Percentiles rank a stretch among this genome's conserved stretches.
Evolutionary conservation across 352 stramenopile species (phyloP).

Genomic region (Phytophthora sojae): DNA sequence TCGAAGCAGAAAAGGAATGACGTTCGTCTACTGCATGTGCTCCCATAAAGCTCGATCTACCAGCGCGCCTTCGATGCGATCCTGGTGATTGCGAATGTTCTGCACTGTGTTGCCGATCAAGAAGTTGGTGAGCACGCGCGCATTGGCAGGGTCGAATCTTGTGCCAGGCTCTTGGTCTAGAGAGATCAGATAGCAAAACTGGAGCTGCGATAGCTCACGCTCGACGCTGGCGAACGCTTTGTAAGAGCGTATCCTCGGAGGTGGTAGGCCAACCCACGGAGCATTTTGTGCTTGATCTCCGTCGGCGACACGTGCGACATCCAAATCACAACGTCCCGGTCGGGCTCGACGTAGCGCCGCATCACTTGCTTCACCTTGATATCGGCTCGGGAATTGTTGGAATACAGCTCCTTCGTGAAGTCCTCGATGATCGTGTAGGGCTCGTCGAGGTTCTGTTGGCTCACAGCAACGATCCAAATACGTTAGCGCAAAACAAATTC

Average conservation of each 20-base stretch:
- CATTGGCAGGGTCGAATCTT: slow-evolving; percentile 30
- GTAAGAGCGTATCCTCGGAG: slow-evolving; percentile 67
- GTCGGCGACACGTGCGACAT: slow-evolving; percentile 58
- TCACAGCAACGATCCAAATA: background rate
- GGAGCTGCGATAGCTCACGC: slow-evolving; percentile 50
- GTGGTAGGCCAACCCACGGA: slow-evolving; percentile 43
- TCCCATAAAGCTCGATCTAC: slow-evolving; percentile 29
- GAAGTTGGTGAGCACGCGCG: slow-evolving; percentile 53
- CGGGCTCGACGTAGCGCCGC: slow-evolving; percentile 61
- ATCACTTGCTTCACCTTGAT: slow-evolving; percentile 66
- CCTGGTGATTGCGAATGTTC: slow-evolving; percentile 47
- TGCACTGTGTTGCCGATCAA: slow-evolving; percentile 45
- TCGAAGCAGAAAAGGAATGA: slow-evolving; percentile 4
- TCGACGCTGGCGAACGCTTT: slow-evolving; percentile 42
- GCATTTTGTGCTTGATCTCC: slow-evolving; percentile 57
- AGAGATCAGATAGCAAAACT: slow-evolving; percentile 63
- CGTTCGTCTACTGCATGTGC: slow-evolving; percentile 11
- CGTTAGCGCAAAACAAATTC: background rate
- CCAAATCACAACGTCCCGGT: slow-evolving; percentile 68
- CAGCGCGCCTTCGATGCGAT: slow-evolving; percentile 56
- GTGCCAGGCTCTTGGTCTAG: slow-evolving; percentile 44
- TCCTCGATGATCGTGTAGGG: slow-evolving; percentile 66
- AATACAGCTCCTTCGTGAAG: slow-evolving; percentile 63
- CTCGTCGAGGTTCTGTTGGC: slow-evolving; percentile 36
- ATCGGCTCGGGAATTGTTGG: slow-evolving; percentile 51